Evolutionary conservation across 2,329 filamentous ascomycete species (phyloP).

Genomic region (Anisogramma anomala): DNA sequence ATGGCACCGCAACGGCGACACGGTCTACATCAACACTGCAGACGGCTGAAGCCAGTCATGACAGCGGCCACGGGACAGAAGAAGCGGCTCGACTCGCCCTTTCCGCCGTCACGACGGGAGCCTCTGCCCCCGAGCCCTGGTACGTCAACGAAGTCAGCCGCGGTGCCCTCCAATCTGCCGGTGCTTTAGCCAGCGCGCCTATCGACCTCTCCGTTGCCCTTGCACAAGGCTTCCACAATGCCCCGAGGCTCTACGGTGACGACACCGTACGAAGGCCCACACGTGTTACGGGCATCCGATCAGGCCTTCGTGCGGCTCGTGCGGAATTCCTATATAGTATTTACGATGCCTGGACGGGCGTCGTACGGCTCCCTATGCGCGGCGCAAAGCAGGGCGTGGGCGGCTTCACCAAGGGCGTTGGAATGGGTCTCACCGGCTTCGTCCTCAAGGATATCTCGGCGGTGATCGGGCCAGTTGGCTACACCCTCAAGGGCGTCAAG

Average conservation of each 20-base stretch:
- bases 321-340: conserved; percentile 52
- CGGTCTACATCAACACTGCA: conserved; percentile 2
- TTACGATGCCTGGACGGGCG: conserved; percentile 53
- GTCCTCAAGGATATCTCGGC: conserved; percentile 55
- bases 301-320: conserved; percentile 49
- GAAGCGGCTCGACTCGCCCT: conserved; percentile 14
- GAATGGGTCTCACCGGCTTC: conserved; percentile 52
- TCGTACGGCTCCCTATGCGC: conserved; percentile 47
- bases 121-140: conserved; percentile 25
- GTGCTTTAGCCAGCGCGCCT: conserved; percentile 43
- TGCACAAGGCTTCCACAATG: conserved; percentile 60
- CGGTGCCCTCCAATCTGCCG: conserved; percentile 38
- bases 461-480: conserved; percentile 47
- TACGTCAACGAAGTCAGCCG: conserved; percentile 39
- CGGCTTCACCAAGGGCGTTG: conserved; percentile 42
- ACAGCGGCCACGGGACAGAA: conserved; percentile 1
- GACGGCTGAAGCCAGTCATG: background rate
- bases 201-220: conserved; percentile 50
- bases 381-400: conserved; percentile 39
- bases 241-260: conserved; percentile 58
- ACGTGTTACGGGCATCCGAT: conserved; percentile 53
- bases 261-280: conserved; percentile 53
- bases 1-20: conserved; percentile 11
- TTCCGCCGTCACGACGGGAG: conserved; percentile 18
- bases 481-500: conserved; percentile 51